These are phyloP conservation scores for Yarrowia keelungensis DNA, from an alignment of 805 yeast species.

Conservation along the genomic window DNA sequence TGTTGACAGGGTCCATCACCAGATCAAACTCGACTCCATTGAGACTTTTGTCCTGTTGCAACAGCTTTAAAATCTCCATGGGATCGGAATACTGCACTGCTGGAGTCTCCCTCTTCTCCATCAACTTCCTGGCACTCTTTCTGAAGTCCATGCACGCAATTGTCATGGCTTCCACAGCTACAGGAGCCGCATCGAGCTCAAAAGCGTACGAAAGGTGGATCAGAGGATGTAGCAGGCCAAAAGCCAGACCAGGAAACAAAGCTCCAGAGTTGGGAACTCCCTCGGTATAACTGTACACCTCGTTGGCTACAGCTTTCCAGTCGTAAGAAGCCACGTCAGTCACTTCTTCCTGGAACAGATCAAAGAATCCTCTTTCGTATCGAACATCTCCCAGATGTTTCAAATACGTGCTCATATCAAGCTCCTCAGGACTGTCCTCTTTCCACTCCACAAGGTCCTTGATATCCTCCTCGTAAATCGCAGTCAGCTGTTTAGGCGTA, in stretches of 20 bases:
- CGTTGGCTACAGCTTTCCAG: slow-evolving; percentile 48
- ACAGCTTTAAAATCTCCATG: slow-evolving; percentile 41
- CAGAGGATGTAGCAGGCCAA: slow-evolving; percentile 48
- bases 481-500: slow-evolving; percentile 46
- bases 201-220: slow-evolving; percentile 51
- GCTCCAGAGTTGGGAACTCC: slow-evolving; percentile 28
- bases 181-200: slow-evolving; percentile 49
- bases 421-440: slow-evolving; percentile 53
- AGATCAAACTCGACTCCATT: slow-evolving; percentile 40
- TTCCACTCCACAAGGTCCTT: slow-evolving; percentile 48
- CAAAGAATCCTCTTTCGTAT: slow-evolving; percentile 51
- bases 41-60: slow-evolving; percentile 42
- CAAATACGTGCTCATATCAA: slow-evolving; percentile 49
- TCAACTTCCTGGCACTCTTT: slow-evolving; percentile 2
- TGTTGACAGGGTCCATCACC: slow-evolving; percentile 29
- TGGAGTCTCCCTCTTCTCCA: slow-evolving; percentile 9
- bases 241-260: slow-evolving; percentile 43
- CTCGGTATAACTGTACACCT: slow-evolving; percentile 11
- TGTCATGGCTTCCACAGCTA: slow-evolving; percentile 51
- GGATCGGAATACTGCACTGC: slow-evolving; percentile 41
- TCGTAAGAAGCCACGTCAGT: slow-evolving; percentile 47
- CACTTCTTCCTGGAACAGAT: slow-evolving; percentile 51
- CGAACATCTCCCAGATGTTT: slow-evolving; percentile 47
- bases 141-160: slow-evolving; percentile 45
- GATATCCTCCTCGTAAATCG: slow-evolving; percentile 47